phyloP scores from a whole-genome alignment of 1,284 basidiomycete genomes.

The Testicularia cyperi region DNA sequence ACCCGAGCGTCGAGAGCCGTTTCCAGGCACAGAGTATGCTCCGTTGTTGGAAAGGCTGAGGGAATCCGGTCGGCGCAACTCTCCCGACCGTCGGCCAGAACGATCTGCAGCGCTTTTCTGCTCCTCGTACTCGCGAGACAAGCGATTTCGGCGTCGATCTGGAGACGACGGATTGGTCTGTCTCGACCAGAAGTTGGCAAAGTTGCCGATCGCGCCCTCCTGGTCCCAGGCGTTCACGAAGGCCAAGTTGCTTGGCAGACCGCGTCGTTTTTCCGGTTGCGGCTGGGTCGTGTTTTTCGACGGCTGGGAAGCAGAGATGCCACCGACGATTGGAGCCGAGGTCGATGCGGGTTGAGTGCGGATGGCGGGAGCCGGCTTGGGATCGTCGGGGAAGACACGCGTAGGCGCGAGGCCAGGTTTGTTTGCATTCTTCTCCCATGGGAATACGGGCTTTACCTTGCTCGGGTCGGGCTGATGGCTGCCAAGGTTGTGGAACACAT shows the following conservation, averaged over 20 bases:
- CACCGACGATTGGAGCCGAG: neutral
- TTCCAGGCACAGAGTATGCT: no score
- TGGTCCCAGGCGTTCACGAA: conserved; percentile 51
- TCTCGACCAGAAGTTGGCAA: conserved; percentile 16
- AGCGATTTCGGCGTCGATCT: neutral
- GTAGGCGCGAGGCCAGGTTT: conserved; percentile 6
- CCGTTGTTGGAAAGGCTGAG: no score
- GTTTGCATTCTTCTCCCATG: conserved; percentile 76
- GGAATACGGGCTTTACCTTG: conserved; percentile 81
- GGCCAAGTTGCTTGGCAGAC: conserved; percentile 28
- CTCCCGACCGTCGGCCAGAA: neutral
- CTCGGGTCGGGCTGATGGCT: conserved; percentile 68
- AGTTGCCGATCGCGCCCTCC: conserved; percentile 35
- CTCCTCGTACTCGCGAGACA: neutral
- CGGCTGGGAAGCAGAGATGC: neutral
- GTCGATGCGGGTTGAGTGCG: neutral
- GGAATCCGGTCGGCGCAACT: neutral
- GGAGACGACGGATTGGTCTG: conserved; percentile 11
- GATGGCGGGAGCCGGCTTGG: conserved; percentile 8
- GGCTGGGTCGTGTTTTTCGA: no score
- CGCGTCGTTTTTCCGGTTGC: conserved; percentile 5
- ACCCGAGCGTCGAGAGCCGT: no score
- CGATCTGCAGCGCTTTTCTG: neutral
- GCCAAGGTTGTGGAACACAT: conserved; percentile 63
- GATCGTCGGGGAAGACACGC: conserved; percentile 48